A percentile compares a stretch with the other conserved stretches of the same genome.
These are phyloP conservation scores for Cyberlindnera mrakii DNA, from an alignment of 805 yeast genomes.

Conservation along the genomic window DNA sequence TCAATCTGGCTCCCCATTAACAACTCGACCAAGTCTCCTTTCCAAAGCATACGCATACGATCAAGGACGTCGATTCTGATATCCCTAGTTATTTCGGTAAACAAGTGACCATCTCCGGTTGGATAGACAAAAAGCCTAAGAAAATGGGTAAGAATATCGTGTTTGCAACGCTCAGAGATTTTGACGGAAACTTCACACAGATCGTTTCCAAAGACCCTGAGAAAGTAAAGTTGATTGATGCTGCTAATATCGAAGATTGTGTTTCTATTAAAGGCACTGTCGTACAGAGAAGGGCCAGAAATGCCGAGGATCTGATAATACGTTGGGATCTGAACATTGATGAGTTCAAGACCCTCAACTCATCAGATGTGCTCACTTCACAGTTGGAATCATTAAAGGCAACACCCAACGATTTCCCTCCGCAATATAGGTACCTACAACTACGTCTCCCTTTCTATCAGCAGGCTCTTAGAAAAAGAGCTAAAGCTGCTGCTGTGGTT, in stretches of 20 bases:
- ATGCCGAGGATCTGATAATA: constrained; percentile 9
- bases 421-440: constrained; percentile 77
- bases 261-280: constrained; percentile 58
- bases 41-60: constrained; percentile 20
- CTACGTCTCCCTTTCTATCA: constrained; percentile 58
- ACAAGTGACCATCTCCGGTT: constrained; percentile 62
- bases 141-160: constrained; percentile 56
- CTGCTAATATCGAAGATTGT: constrained; percentile 67
- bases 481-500: constrained; percentile 44
- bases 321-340: constrained; percentile 56
- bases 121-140: constrained; percentile 74
- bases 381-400: constrained; percentile 58
- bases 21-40: constrained; percentile 11
- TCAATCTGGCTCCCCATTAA: neutral
- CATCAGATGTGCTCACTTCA: constrained; percentile 58
- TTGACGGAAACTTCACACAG: constrained; percentile 62
- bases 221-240: constrained; percentile 33
- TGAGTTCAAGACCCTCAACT: constrained; percentile 51
- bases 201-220: constrained; percentile 35
- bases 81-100: constrained; percentile 4
- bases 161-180: constrained; percentile 75
- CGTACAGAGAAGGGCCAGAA: constrained; percentile 27
- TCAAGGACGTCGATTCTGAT: constrained; percentile 6
- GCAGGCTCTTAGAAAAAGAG: constrained; percentile 46
- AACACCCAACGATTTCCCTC: constrained; percentile 57